Evolutionary conservation across 2,329 filamentous ascomycete species (phyloP), one percentile per base, ranked within the genome.

Genomic region (Fusarium xyrophilum): DNA sequence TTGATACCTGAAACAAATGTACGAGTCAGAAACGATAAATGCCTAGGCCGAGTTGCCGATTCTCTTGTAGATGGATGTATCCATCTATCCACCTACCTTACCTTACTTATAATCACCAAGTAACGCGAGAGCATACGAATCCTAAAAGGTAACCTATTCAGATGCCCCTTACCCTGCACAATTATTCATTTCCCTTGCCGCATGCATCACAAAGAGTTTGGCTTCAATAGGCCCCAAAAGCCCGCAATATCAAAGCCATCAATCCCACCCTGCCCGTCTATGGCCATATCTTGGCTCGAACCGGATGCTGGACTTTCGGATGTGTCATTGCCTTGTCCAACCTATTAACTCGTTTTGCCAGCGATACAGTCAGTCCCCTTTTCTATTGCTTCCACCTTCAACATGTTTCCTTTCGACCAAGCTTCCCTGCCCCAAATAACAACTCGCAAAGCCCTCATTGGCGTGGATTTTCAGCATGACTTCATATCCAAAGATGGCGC

Each of bases 381-480:
- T 46, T 21, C 27, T 30, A 30, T 53, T 30, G 25, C 23, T 56
- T 17, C 30, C 17, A 50, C 13, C 11, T 48, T 42, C 67, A 69
- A 56, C 63, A 86, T 87, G 80, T 87, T 89, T 74, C 76, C 84
- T 65, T 87, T 89, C 76, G 85, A 88, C 71, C 79, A 82, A 39
- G 77, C 84, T 46, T 80, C 82, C 36, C 80, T 90, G 23, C 88
- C 88, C 14, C 80, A 85, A 50, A 78, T 90, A 54, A 81, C 79
- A 32, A 87, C 87, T 12, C 84, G 88, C 53, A 87, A 86, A 79
- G 95, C 93, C 2, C 84, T 99, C 43, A 82, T 98, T 23, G 82
- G 96, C 21, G 85, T 97, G 68, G 95, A 97, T 74, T 87, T 97
- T 36, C 96, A 98, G 76, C 93, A 96, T 73, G 95, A 97, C 77